A percentile compares a stretch with the other conserved stretches of the same genome.
Evolutionary conservation across 2,329 filamentous ascomycete species (phyloP).

Genomic region (Colletotrichum lentis): DNA sequence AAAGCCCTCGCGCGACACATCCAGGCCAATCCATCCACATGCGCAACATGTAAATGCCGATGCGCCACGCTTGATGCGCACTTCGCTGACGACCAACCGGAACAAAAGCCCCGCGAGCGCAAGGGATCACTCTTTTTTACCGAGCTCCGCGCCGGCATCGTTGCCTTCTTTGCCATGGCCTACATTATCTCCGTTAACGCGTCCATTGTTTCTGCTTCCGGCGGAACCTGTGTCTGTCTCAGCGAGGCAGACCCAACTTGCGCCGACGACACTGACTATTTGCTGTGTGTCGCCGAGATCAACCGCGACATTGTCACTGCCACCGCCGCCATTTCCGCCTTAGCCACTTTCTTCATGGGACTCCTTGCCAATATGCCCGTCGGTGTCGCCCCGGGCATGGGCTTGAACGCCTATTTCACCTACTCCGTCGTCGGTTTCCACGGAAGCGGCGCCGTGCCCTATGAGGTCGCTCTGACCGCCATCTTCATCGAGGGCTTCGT

Average conservation of each 20-base stretch:
- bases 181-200: slow-evolving; percentile 65
- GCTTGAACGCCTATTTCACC: slow-evolving; percentile 87
- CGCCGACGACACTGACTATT: slow-evolving; percentile 63
- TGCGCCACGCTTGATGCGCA: background rate
- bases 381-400: slow-evolving; percentile 56
- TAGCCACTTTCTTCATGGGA: slow-evolving; percentile 85
- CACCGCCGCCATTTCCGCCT: slow-evolving; percentile 81
- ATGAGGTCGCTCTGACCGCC: slow-evolving; percentile 79
- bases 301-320: slow-evolving; percentile 84
- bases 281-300: slow-evolving; percentile 69
- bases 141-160: slow-evolving; percentile 82
- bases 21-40: background rate
- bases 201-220: slow-evolving; percentile 67
- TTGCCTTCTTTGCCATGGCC: slow-evolving; percentile 75
- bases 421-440: slow-evolving; percentile 78
- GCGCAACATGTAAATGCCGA: background rate
- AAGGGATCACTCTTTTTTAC: slow-evolving; percentile 82
- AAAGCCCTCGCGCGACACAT: background rate
- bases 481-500: slow-evolving; percentile 90
- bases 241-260: slow-evolving; percentile 62
- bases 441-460: slow-evolving; percentile 77
- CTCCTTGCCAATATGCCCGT: slow-evolving; percentile 76
- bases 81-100: slow-evolving; percentile 31
- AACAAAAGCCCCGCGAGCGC: slow-evolving; percentile 69
- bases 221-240: slow-evolving; percentile 78